Conservation (phyloP, 306 rosid genomes). For the Trifolium subterraneum region DNA sequence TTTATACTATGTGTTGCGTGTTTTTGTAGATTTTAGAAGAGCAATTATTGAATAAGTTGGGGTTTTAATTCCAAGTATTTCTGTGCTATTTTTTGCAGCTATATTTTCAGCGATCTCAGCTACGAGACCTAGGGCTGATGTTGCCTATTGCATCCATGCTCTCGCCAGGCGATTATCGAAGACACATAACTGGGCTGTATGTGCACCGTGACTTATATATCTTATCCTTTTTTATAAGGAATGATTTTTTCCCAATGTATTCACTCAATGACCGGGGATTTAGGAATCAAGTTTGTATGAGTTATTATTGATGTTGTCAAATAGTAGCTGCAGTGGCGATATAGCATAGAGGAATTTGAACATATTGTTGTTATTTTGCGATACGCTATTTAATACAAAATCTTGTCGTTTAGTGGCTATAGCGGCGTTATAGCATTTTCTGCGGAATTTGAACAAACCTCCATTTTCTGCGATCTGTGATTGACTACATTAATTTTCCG, state of each 20-base stretch:
- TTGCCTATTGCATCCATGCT: slow-evolving; percentile 98
- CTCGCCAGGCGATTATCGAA: slow-evolving; percentile 88
- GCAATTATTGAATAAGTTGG: slow-evolving; percentile 14
- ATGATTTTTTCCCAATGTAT: slow-evolving; percentile 14
- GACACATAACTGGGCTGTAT: slow-evolving; percentile 99
- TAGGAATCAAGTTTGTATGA: slow-evolving; percentile 34
- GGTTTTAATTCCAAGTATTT: slow-evolving; percentile 37
- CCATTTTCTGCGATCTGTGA: not conserved
- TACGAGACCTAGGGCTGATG: slow-evolving; percentile 97
- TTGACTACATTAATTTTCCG: not conserved
- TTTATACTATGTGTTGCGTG: slow-evolving; percentile 18
- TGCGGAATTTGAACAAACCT: not conserved
- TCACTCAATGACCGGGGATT: slow-evolving; percentile 23
- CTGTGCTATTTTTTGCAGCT: slow-evolving; percentile 63
- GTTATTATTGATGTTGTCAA: not conserved
- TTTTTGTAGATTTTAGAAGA: slow-evolving; percentile 36
- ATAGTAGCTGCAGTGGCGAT: not conserved
- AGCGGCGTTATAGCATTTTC: not conserved
- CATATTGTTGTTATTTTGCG: not conserved
- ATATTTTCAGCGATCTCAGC: slow-evolving; percentile 96
- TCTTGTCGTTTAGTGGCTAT: not conserved
- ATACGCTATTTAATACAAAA: not conserved
- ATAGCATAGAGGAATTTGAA: not conserved
- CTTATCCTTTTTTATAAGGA: slow-evolving; percentile 20
- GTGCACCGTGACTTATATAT: slow-evolving; percentile 45